These are phyloP conservation scores for Rhizophagus sp. DNA, from an alignment of 192 early-diverging fungal genomes.

Conservation along the genomic window DNA sequence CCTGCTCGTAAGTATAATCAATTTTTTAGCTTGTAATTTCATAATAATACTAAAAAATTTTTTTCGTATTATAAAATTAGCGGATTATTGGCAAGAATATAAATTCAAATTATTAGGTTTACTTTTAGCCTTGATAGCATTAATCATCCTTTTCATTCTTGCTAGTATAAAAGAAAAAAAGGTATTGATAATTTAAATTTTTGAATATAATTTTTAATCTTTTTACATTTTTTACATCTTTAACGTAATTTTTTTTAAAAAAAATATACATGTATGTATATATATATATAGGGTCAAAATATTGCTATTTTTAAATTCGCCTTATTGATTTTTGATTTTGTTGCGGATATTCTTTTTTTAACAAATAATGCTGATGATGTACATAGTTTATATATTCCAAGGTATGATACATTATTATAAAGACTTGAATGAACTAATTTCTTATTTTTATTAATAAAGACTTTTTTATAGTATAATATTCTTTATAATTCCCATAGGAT, in stretches of 20 bases:
- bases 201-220: too few relatives aligned
- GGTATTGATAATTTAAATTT: not conserved
- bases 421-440: not conserved
- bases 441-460: not conserved
- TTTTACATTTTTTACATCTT: too few relatives aligned
- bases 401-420: not conserved
- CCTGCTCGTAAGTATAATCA: not conserved
- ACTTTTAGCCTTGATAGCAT: not conserved
- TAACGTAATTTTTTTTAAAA: too few relatives aligned
- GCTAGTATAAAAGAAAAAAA: not conserved
- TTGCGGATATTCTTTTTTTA: conserved; percentile 1
- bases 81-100: conserved; percentile 12
- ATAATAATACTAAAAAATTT: not conserved
- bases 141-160: not conserved
- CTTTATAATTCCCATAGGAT: not conserved
- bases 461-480: conserved; percentile 11
- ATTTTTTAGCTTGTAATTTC: not conserved
- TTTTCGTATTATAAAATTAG: not conserved
- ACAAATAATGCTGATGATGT: not conserved
- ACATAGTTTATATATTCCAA: not conserved
- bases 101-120: not conserved
- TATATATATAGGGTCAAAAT: not conserved
- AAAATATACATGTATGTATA: too few relatives aligned
- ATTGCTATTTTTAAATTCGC: conserved; percentile 12
- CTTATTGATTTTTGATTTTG: conserved; percentile 1